These are phyloP conservation scores for Isochrysis galbana DNA, from an alignment of 78 protist species.

Conservation along the genomic window DNA sequence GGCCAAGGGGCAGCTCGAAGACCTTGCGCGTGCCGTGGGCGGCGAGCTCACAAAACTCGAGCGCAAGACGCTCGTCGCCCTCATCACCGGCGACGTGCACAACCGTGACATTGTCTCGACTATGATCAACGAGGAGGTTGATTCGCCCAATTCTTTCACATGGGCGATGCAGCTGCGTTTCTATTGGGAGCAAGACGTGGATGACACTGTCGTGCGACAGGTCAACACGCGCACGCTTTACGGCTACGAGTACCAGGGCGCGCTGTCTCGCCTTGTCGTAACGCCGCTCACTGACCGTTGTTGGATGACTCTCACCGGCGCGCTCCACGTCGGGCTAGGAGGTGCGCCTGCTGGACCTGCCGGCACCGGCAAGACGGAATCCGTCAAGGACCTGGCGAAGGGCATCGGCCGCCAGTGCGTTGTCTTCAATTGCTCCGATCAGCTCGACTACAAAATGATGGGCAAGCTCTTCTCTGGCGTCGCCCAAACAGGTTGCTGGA, in stretches of 20 bases:
- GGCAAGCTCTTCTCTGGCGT: slow-evolving; percentile 75
- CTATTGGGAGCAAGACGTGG: slow-evolving; percentile 66
- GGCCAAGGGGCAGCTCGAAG: background rate
- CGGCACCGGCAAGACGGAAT: slow-evolving; percentile 88
- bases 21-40: slow-evolving; percentile 37
- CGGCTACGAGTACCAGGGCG: slow-evolving; percentile 88
- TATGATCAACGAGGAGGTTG: slow-evolving; percentile 31
- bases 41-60: slow-evolving; percentile 55
- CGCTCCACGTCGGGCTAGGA: slow-evolving; percentile 73
- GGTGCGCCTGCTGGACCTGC: slow-evolving; percentile 81
- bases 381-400: slow-evolving; percentile 83
- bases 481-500: slow-evolving; percentile 73
- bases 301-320: slow-evolving; percentile 68
- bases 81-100: slow-evolving; percentile 87
- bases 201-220: slow-evolving; percentile 50
- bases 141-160: slow-evolving; percentile 43
- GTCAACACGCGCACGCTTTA: slow-evolving; percentile 43
- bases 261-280: slow-evolving; percentile 76
- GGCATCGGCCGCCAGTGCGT: slow-evolving; percentile 70
- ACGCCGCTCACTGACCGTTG: slow-evolving; percentile 80
- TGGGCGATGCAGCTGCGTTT: slow-evolving; percentile 81
- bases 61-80: slow-evolving; percentile 64
- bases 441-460: slow-evolving; percentile 79
- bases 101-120: slow-evolving; percentile 73
- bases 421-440: slow-evolving; percentile 73